Conservation (phyloP, 2,329 filamentous ascomycete species). For the Xylaria sp. region DNA sequence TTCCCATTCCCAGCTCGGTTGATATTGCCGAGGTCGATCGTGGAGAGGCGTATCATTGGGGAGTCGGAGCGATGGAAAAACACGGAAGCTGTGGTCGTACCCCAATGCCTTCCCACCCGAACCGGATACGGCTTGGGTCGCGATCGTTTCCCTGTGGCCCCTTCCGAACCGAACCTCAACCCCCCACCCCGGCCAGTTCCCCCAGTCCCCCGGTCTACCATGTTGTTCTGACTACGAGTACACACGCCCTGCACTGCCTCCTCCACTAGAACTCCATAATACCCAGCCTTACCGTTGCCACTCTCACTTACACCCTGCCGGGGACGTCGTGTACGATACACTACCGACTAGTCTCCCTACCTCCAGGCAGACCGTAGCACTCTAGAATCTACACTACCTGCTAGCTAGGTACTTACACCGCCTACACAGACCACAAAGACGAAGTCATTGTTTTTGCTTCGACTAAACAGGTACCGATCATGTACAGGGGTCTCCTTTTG, state of each 20-base stretch:
- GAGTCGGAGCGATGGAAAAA: slow-evolving; percentile 22
- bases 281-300: slow-evolving; percentile 9
- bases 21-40: background rate
- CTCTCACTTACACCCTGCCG: background rate
- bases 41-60: slow-evolving; percentile 5
- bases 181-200: background rate
- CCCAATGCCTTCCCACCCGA: background rate
- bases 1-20: background rate
- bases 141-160: background rate
- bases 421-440: slow-evolving; percentile 8
- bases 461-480: slow-evolving; percentile 5
- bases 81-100: slow-evolving; percentile 15
- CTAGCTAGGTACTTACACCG: background rate
- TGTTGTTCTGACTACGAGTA: background rate
- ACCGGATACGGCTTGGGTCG: background rate
- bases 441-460: slow-evolving; percentile 9
- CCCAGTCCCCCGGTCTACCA: background rate
- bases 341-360: background rate
- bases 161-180: background rate
- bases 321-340: background rate
- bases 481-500: slow-evolving; percentile 28
- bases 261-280: background rate
- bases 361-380: background rate
- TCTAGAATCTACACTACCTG: background rate
- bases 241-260: background rate